A percentile compares a stretch with the other conserved stretches of the same genome.
Conservation (phyloP, 1,284 basidiomycete genomes). For the Leccinum solheimii region DNA sequence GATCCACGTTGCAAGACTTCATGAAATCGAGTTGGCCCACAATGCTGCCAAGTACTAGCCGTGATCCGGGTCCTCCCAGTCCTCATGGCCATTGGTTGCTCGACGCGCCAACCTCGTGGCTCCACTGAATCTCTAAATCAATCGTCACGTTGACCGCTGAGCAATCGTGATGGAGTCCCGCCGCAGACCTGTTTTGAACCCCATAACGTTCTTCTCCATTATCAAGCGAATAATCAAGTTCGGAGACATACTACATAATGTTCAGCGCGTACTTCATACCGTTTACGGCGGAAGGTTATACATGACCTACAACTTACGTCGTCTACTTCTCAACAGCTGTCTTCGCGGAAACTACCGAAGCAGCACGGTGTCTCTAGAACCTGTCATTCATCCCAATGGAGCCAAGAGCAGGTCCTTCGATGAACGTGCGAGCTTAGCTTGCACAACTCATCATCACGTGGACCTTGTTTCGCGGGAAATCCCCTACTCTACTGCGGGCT, state of each 20-base stretch:
- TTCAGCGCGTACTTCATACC: slow-evolving; percentile 8
- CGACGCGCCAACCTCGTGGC: slow-evolving; percentile 3
- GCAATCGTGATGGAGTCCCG: slow-evolving; percentile 4
- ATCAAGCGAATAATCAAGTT: slow-evolving; percentile 23
- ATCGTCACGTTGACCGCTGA: not conserved
- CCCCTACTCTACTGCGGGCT: not conserved
- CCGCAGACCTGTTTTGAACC: slow-evolving; percentile 22
- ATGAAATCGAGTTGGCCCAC: not conserved
- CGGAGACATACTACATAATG: slow-evolving; percentile 6
- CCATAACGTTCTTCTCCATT: slow-evolving; percentile 29
- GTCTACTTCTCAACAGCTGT: not conserved
- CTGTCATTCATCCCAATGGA: slow-evolving; percentile 2
- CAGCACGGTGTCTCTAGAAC: slow-evolving; percentile 1
- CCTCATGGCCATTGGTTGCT: not conserved
- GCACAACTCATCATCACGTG: slow-evolving; percentile 2
- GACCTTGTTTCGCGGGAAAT: slow-evolving; percentile 23
- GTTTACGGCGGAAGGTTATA: slow-evolving; percentile 7
- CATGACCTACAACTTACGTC: not conserved
- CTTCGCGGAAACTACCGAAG: slow-evolving; percentile 3
- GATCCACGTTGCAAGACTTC: not conserved
- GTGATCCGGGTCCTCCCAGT: slow-evolving; percentile 12
- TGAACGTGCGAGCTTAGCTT: slow-evolving; percentile 8
- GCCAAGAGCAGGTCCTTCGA: not conserved
- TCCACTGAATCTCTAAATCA: slow-evolving; percentile 8
- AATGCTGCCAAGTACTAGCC: not conserved